Conservation (phyloP, 768 basidiomycete genomes). For the Pulveroboletus sp. region DNA sequence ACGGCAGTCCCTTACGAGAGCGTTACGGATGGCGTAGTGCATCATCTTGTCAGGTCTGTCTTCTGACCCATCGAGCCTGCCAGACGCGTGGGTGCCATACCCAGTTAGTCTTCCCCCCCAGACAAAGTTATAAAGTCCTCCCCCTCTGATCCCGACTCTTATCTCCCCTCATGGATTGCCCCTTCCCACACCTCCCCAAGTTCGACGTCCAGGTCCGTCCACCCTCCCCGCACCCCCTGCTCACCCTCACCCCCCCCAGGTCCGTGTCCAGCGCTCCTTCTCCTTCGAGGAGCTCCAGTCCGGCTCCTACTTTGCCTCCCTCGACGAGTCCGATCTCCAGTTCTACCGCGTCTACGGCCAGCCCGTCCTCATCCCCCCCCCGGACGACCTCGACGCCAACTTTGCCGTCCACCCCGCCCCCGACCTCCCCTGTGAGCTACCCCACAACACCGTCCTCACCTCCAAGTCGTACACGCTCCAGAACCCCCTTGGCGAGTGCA, state of each 20-base stretch:
- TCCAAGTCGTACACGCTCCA: constrained; percentile 29
- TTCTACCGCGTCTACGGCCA: constrained; percentile 32
- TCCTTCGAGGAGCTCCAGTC: constrained; percentile 34
- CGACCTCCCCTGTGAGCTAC: neutral
- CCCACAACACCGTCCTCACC: neutral
- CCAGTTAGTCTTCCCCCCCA: constrained; percentile 15
- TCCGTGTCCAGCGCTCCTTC: constrained; percentile 30
- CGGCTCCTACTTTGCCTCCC: constrained; percentile 24
- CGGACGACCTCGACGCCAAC: constrained; percentile 20
- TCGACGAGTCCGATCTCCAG: constrained; percentile 32
- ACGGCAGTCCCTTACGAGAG: too few relatives aligned
- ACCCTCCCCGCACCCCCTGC: neutral
- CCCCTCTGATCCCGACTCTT: neutral
- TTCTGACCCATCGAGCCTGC: too few relatives aligned
- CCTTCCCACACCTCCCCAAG: neutral
- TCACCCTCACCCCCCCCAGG: constrained; percentile 11
- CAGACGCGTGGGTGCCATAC: constrained; percentile 31
- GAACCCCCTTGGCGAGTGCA: constrained; percentile 24
- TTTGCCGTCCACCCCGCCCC: constrained; percentile 10
- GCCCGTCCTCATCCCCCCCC: constrained; percentile 27
- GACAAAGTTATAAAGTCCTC: constrained; percentile 32
- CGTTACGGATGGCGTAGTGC: too few relatives aligned
- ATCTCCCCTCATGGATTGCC: neutral
- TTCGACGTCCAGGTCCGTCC: constrained; percentile 23
- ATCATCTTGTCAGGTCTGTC: too few relatives aligned